Percentiles rank a stretch among this genome's conserved stretches.
These are phyloP conservation scores for Pseudozyma sp. DNA, from an alignment of 1,284 basidiomycete species.

Conservation along the genomic window DNA sequence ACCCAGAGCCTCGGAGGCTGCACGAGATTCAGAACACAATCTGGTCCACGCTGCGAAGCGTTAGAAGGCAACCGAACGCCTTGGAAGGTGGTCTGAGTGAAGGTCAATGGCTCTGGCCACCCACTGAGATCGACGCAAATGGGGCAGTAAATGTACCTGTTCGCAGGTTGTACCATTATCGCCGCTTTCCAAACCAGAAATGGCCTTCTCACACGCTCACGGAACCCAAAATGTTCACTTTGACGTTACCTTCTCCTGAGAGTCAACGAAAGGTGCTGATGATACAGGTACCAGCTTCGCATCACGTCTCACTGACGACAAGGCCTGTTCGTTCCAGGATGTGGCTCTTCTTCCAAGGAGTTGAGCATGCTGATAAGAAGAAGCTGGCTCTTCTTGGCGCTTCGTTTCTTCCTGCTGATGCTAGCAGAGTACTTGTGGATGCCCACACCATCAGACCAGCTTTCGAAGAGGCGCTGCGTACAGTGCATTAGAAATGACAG, in stretches of 20 bases:
- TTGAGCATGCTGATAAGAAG: neutral
- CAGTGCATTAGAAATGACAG: too few species aligned
- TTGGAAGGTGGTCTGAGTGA: neutral
- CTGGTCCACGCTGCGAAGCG: neutral
- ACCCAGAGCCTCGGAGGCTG: neutral
- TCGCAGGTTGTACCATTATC: too few species aligned
- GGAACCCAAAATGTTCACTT: neutral
- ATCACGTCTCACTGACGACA: neutral
- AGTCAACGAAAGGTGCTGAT: neutral
- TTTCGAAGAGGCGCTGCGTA: neutral
- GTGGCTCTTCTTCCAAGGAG: slow-evolving; percentile 2
- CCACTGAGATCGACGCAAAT: neutral
- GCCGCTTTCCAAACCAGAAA: too few species aligned
- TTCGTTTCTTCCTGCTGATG: neutral
- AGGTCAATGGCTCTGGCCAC: slow-evolving; percentile 9
- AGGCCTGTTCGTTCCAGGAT: neutral
- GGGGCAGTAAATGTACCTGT: neutral
- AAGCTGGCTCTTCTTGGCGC: slow-evolving; percentile 8
- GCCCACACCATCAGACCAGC: neutral
- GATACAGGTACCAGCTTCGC: neutral
- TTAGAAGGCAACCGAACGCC: neutral
- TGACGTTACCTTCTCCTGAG: neutral
- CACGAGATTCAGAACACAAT: neutral
- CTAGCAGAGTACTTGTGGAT: neutral
- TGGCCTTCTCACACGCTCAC: too few species aligned